Percentiles rank a stretch among this genome's conserved stretches.
These are phyloP conservation scores for Mycena citricolor DNA, from an alignment of 1,284 basidiomycete genomes.

Conservation along the genomic window DNA sequence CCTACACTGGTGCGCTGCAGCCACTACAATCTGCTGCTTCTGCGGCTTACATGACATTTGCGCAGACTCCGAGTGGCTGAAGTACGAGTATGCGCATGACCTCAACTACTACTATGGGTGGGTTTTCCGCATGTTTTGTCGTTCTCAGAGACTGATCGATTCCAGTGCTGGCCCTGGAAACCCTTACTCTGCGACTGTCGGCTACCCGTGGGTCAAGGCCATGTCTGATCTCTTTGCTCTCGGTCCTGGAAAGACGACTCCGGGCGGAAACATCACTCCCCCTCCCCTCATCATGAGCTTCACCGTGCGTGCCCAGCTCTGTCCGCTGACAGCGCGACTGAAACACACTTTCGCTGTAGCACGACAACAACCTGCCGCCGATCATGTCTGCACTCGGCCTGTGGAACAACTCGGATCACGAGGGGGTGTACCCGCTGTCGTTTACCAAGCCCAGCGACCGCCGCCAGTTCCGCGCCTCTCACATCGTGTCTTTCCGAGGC, in stretches of 20 bases:
- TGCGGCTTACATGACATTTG: constrained; percentile 35
- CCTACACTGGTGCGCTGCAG: constrained; percentile 31
- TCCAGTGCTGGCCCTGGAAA: constrained; percentile 43
- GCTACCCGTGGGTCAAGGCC: constrained; percentile 42
- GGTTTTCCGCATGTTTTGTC: not conserved
- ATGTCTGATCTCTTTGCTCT: constrained; percentile 37
- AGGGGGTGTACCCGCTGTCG: constrained; percentile 37
- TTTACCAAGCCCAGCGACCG: constrained; percentile 29
- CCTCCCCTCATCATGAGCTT: constrained; percentile 43
- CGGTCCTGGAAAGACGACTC: constrained; percentile 31
- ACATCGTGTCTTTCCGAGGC: constrained; percentile 41
- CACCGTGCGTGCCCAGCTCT: constrained; percentile 32
- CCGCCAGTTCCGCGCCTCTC: constrained; percentile 39
- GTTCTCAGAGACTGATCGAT: not conserved
- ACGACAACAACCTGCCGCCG: constrained; percentile 45
- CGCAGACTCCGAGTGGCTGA: constrained; percentile 57
- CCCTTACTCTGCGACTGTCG: constrained; percentile 38
- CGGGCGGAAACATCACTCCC: constrained; percentile 33
- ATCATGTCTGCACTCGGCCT: constrained; percentile 43
- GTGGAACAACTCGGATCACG: constrained; percentile 37
- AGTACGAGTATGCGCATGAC: constrained; percentile 53
- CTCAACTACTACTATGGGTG: constrained; percentile 50
- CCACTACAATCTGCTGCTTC: constrained; percentile 1
- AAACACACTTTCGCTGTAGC: constrained; percentile 27
- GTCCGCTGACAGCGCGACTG: not conserved